A percentile compares a stretch with the other conserved stretches of the same genome.
Evolutionary conservation across 2,329 filamentous ascomycete species (phyloP).

Genomic region (Xylaria sp.): DNA sequence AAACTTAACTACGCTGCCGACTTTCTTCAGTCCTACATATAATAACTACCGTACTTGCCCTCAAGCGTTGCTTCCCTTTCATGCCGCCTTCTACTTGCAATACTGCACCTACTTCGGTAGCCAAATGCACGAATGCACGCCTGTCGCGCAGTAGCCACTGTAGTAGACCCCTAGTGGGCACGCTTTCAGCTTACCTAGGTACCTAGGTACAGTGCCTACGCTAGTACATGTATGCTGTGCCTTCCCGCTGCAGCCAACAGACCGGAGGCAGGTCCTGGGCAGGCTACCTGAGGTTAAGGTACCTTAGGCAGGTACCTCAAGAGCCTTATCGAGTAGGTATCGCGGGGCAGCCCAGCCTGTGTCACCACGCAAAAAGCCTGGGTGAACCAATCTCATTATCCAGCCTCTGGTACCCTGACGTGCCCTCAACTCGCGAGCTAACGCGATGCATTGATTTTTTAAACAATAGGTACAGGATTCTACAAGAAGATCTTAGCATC

Average conservation of each 20-base stretch:
- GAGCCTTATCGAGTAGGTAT: not conserved
- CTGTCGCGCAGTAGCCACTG: no score
- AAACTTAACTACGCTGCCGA: no score
- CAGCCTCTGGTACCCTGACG: not conserved
- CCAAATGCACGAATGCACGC: no score
- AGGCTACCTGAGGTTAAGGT: not conserved
- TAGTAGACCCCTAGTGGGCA: no score
- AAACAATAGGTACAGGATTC: not conserved
- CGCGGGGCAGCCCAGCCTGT: conserved; percentile 14
- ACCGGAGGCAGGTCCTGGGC: not conserved
- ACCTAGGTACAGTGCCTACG: no score
- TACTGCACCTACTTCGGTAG: no score
- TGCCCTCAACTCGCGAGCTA: not conserved
- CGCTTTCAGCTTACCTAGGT: no score
- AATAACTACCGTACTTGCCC: no score
- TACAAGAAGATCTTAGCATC: not conserved
- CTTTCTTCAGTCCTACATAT: no score
- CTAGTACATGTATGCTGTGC: not conserved
- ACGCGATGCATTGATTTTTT: not conserved
- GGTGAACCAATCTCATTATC: not conserved
- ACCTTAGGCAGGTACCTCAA: not conserved
- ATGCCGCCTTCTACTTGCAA: no score
- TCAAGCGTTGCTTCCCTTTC: no score
- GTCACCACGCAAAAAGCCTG: conserved; percentile 4
- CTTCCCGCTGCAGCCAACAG: conserved; percentile 7